Evolutionary conservation across 2,329 filamentous ascomycete genomes (phyloP).

Genomic region (Fusarium tanahbumbuense): DNA sequence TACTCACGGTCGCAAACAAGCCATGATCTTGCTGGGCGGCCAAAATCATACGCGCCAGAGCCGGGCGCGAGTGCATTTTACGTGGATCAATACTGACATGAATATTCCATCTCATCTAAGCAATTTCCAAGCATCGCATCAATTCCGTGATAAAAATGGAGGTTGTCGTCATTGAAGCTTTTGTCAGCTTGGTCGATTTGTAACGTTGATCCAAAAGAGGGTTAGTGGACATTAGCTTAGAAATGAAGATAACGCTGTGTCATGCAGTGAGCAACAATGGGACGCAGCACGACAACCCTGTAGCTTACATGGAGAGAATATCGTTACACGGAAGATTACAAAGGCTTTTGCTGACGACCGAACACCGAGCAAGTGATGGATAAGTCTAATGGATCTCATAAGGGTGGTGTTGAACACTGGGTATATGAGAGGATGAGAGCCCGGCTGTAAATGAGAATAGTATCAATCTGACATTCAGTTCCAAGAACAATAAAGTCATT

Average conservation of each 20-base stretch:
- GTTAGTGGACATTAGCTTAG: conserved; percentile 24
- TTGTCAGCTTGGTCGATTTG: conserved; percentile 27
- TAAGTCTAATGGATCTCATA: background rate
- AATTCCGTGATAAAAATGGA: background rate
- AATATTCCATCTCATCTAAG: background rate
- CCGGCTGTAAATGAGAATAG: background rate
- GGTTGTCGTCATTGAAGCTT: conserved; percentile 6
- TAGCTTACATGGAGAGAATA: background rate
- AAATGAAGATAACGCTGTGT: conserved; percentile 6
- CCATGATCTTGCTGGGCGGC: background rate
- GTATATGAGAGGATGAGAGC: background rate
- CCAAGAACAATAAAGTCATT: background rate
- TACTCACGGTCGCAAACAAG: too few species aligned
- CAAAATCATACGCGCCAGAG: accelerated
- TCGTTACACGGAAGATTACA: conserved; percentile 14
- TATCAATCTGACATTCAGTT: background rate
- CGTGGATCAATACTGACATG: background rate
- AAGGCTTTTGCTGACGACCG: conserved; percentile 23
- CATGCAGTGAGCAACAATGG: background rate
- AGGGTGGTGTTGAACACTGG: background rate
- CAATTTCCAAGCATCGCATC: background rate
- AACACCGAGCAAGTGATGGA: conserved; percentile 21
- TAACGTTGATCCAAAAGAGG: background rate
- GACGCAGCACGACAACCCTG: background rate
- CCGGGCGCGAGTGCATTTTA: background rate